Percentiles rank a stretch among this genome's conserved stretches.
These are phyloP conservation scores for Saccharomycopsis microspora DNA, from an alignment of 805 yeast genomes.

Conservation along the genomic window DNA sequence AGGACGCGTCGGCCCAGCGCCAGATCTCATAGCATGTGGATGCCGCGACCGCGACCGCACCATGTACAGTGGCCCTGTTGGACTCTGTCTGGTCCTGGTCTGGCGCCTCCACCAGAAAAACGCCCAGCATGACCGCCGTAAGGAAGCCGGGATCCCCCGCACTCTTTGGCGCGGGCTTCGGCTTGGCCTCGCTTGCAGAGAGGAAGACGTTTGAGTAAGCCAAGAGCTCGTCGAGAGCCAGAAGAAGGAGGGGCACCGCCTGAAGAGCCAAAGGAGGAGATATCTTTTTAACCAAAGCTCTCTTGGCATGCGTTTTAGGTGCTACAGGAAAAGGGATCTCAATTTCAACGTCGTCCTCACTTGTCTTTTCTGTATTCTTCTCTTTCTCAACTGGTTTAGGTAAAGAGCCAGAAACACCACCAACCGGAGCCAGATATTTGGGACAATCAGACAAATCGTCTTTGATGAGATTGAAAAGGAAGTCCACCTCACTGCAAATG, in stretches of 20 bases:
- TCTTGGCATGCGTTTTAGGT: no score
- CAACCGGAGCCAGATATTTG: neutral
- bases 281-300: no score
- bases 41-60: constrained; percentile 52
- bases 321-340: no score
- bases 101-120: constrained; percentile 62
- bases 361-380: constrained; percentile 5
- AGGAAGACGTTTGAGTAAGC: constrained; percentile 17
- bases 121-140: constrained; percentile 66
- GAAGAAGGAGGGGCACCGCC: constrained; percentile 32
- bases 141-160: constrained; percentile 20
- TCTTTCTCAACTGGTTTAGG: constrained; percentile 4
- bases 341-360: constrained; percentile 28
- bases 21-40: constrained; percentile 50
- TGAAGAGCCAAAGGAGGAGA: constrained; percentile 16
- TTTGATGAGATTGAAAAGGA: constrained; percentile 23
- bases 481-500: constrained; percentile 29
- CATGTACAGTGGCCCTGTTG: constrained; percentile 44
- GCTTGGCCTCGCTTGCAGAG: constrained; percentile 17
- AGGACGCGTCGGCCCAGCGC: constrained; percentile 48
- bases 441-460: no score
- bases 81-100: constrained; percentile 35
- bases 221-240: constrained; percentile 59
- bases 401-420: constrained; percentile 7
- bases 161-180: constrained; percentile 14